A percentile compares a stretch with the other conserved stretches of the same genome.
Conservation (phyloP, 2,329 filamentous ascomycete species). For the Arthrobotrys entomopaga region DNA sequence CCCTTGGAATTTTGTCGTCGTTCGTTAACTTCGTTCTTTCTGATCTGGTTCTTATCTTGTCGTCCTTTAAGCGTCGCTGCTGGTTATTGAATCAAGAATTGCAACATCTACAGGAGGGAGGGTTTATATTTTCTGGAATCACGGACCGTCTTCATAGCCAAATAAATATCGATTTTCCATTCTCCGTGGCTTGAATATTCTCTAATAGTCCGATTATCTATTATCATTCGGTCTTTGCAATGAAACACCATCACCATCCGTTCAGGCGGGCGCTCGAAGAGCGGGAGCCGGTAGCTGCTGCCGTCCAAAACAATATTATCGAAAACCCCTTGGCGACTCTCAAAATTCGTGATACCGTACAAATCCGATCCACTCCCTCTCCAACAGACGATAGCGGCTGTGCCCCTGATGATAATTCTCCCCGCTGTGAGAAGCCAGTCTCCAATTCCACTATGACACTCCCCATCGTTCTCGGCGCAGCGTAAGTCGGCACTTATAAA, state of each 20-base stretch:
- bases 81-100: neutral
- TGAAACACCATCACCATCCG: conserved; percentile 57
- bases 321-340: conserved; percentile 27
- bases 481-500: conserved; percentile 68
- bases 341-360: conserved; percentile 30
- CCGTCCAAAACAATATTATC: conserved; percentile 24
- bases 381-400: conserved; percentile 59
- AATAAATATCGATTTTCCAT: neutral
- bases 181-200: too few relatives aligned
- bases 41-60: conserved; percentile 19
- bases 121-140: neutral
- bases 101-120: neutral
- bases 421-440: conserved; percentile 70
- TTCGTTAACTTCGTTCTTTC: conserved; percentile 10
- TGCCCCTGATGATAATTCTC: conserved; percentile 61
- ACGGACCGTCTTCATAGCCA: neutral
- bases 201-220: neutral
- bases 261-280: conserved; percentile 50
- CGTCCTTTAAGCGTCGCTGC: conserved; percentile 14
- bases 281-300: conserved; percentile 34
- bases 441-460: conserved; percentile 69
- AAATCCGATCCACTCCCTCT: conserved; percentile 25
- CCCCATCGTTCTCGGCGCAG: conserved; percentile 74
- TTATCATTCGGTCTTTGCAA: conserved; percentile 3
- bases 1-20: conserved; percentile 1